A percentile compares a stretch with the other conserved stretches of the same genome.
These are phyloP conservation scores for Ustilago shanxiensis DNA, from an alignment of 1,284 basidiomycete genomes.

Conservation along the genomic window DNA sequence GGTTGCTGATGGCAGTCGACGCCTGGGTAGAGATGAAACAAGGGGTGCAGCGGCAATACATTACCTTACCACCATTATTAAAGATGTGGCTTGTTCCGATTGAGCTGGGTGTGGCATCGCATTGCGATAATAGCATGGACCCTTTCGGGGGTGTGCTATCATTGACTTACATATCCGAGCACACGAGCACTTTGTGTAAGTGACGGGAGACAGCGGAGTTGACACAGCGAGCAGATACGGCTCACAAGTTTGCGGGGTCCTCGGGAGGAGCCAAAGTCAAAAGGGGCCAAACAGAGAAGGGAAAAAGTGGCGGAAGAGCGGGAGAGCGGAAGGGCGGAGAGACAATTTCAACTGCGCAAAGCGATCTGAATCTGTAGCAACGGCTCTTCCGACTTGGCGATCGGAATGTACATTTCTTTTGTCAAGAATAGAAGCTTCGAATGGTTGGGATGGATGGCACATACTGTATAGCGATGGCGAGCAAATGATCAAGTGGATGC, in stretches of 20 bases:
- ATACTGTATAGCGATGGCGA: not conserved
- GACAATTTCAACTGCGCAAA: not conserved
- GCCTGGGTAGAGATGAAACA: not conserved
- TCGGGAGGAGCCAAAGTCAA: not conserved
- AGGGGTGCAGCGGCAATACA: not conserved
- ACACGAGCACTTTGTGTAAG: not conserved
- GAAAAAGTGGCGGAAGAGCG: conserved; percentile 2
- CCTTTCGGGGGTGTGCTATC: not conserved
- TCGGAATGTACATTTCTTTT: conserved; percentile 19
- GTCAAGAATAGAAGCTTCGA: not conserved
- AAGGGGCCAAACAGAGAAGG: not conserved
- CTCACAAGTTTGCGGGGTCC: not conserved
- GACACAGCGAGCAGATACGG: not conserved
- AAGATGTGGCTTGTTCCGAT: not conserved
- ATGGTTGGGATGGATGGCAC: not conserved
- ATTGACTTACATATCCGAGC: not conserved
- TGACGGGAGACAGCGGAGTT: no score
- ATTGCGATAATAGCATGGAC: not conserved
- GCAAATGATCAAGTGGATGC: not conserved
- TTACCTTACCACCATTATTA: not conserved
- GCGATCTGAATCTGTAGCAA: not conserved
- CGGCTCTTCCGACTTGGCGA: conserved; percentile 18
- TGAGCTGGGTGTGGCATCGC: conserved; percentile 1
- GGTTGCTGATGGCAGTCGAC: no score
- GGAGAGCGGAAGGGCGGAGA: conserved; percentile 13